phyloP scores from a whole-genome alignment of 2,329 filamentous ascomycete genomes.

The Diaporthe vexans region DNA sequence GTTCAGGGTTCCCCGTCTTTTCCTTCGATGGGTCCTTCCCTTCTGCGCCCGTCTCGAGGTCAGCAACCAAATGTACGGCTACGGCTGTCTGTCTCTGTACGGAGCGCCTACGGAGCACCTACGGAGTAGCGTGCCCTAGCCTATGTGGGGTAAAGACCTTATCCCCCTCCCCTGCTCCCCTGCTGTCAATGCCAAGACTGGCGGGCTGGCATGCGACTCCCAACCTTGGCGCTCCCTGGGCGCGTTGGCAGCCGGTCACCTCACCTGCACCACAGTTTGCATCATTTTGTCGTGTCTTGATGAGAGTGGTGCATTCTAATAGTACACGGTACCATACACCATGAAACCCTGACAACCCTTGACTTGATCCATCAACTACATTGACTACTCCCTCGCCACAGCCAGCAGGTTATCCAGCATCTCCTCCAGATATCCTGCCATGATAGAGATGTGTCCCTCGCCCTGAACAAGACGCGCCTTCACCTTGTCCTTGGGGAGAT shows the following conservation, averaged over 20 bases:
- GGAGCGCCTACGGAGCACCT: neutral
- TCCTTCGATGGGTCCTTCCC: constrained; percentile 17
- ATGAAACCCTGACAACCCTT: neutral
- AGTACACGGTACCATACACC: too few relatives aligned
- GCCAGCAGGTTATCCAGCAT: constrained; percentile 38
- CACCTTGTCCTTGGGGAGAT: constrained; percentile 43
- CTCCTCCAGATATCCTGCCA: constrained; percentile 7
- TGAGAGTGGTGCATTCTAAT: neutral
- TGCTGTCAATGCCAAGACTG: neutral
- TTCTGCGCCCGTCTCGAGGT: neutral
- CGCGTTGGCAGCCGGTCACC: constrained; percentile 34
- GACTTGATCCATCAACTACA: neutral
- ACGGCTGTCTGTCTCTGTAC: too few relatives aligned
- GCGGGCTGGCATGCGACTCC: neutral
- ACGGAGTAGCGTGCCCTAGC: neutral
- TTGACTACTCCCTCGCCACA: neutral
- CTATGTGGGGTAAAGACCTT: constrained; percentile 22
- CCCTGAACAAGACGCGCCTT: constrained; percentile 43
- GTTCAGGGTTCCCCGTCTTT: constrained; percentile 38
- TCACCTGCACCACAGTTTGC: constrained; percentile 35
- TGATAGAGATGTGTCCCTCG: constrained; percentile 44
- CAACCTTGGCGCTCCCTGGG: constrained; percentile 22
- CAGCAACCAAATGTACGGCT: neutral
- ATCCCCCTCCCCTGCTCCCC: neutral
- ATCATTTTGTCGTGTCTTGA: constrained; percentile 2